phyloP scores from a whole-genome alignment of 2,329 filamentous ascomycete species.

The Claviceps fusiformis region DNA sequence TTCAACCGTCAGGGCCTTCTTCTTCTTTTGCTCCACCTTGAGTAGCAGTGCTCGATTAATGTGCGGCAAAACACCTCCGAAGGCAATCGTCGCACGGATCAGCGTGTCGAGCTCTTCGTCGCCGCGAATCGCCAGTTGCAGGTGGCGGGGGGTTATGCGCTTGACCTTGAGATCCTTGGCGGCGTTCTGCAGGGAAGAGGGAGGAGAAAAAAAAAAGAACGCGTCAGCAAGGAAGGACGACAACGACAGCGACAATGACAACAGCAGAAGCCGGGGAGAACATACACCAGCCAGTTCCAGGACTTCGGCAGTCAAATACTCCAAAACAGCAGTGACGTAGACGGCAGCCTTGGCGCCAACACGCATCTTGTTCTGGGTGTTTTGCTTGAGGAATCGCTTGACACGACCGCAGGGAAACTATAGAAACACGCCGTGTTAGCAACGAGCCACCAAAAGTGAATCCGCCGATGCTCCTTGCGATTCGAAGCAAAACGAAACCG shows the following conservation, averaged over 20 bases:
- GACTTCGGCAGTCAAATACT: slow-evolving; percentile 96
- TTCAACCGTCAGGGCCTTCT: slow-evolving; percentile 53
- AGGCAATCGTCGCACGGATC: slow-evolving; percentile 94
- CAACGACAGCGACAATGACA: background rate
- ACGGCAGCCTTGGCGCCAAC: slow-evolving; percentile 97
- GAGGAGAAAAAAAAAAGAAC: background rate
- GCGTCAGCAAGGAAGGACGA: background rate
- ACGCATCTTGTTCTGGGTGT: slow-evolving; percentile 99
- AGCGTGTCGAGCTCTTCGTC: slow-evolving; percentile 97
- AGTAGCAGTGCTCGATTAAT: slow-evolving; percentile 95
- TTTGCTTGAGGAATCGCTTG: slow-evolving; percentile 98
- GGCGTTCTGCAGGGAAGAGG: slow-evolving; percentile 54
- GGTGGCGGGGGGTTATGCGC: slow-evolving; percentile 94
- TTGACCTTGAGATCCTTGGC: slow-evolving; percentile 99
- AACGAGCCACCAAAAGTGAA: background rate
- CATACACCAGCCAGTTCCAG: slow-evolving; percentile 85
- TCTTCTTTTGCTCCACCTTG: slow-evolving; percentile 98
- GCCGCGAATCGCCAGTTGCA: slow-evolving; percentile 94
- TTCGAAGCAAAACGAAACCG: background rate
- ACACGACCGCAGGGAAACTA: slow-evolving; percentile 99
- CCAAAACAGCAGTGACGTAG: slow-evolving; percentile 93
- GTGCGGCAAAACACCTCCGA: slow-evolving; percentile 93
- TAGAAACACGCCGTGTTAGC: background rate
- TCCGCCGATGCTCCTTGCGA: background rate
- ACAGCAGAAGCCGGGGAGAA: slow-evolving; percentile 1